Percentiles rank a stretch among this genome's conserved stretches.
Evolutionary conservation across 768 basidiomycete genomes (phyloP).

Genomic region (Tricholoma terreum): DNA sequence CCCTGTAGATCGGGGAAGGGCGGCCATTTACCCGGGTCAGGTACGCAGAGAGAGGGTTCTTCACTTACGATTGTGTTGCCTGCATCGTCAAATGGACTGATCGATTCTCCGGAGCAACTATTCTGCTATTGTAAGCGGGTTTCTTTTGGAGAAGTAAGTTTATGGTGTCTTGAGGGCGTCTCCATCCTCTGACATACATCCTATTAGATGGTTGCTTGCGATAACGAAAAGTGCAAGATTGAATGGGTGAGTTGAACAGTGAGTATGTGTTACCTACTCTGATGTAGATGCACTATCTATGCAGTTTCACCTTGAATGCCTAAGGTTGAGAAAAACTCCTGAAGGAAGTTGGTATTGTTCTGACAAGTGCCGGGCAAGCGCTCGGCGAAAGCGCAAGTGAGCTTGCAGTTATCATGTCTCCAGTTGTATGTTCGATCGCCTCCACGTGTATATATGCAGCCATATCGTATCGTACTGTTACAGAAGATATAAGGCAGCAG

Average conservation of each 20-base stretch:
- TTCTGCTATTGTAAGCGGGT: conserved; percentile 84
- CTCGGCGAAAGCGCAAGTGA: conserved; percentile 30
- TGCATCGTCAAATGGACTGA: conserved; percentile 19
- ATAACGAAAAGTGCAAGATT: conserved; percentile 60
- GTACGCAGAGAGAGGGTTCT: conserved; percentile 13
- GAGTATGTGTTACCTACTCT: conserved; percentile 1
- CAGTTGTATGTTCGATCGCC: neutral
- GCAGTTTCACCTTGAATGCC: conserved; percentile 74
- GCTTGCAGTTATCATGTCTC: neutral
- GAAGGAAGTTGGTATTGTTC: conserved; percentile 72
- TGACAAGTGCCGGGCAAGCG: conserved; percentile 47
- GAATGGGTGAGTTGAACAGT: conserved; percentile 71
- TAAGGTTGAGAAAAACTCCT: conserved; percentile 56
- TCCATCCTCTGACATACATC: neutral
- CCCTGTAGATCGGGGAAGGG: neutral
- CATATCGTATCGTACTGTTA: neutral
- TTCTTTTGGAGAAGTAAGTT: conserved; percentile 74
- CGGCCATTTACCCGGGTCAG: neutral
- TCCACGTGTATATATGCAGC: neutral
- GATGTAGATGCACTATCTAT: neutral
- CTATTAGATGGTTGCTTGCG: conserved; percentile 83
- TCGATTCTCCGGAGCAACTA: conserved; percentile 33
- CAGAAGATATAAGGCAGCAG: neutral
- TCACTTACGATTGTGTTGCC: conserved; percentile 38
- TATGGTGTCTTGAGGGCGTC: conserved; percentile 6